These are phyloP conservation scores for Catharanthus roseus DNA, from an alignment of 257 asterid genomes.

Conservation along the genomic window DNA sequence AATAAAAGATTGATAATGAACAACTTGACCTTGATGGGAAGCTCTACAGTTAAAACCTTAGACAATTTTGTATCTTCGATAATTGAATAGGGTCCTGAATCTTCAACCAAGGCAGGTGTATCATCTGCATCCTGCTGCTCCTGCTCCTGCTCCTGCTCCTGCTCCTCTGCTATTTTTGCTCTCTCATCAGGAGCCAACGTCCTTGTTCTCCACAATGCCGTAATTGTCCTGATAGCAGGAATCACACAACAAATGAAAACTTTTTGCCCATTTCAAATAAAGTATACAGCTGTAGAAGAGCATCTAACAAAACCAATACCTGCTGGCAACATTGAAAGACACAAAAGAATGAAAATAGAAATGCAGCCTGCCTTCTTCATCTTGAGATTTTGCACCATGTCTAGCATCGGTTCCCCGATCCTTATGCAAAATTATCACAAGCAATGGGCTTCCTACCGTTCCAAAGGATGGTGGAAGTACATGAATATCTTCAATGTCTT, in stretches of 20 bases:
- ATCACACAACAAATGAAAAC: not conserved
- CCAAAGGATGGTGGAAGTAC: slow-evolving; percentile 71
- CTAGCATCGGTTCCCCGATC: slow-evolving; percentile 72
- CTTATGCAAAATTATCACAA: slow-evolving; percentile 63
- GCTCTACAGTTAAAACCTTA: slow-evolving; percentile 49
- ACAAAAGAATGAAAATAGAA: slow-evolving; percentile 82
- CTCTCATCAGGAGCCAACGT: slow-evolving; percentile 50
- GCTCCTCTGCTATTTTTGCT: slow-evolving; percentile 48
- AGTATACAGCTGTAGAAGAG: not conserved
- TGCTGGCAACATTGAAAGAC: slow-evolving; percentile 71
- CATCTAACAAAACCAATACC: slow-evolving; percentile 33
- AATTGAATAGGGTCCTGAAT: slow-evolving; percentile 37
- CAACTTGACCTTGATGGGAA: slow-evolving; percentile 59
- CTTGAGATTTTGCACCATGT: slow-evolving; percentile 75
- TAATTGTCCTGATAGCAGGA: slow-evolving; percentile 55
- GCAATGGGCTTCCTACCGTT: slow-evolving; percentile 77
- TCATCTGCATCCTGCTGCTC: slow-evolving; percentile 49
- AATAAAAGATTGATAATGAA: slow-evolving; percentile 1
- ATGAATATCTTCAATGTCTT: slow-evolving; percentile 84
- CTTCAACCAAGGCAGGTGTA: slow-evolving; percentile 43
- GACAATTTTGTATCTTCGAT: slow-evolving; percentile 58
- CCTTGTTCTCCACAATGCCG: slow-evolving; percentile 86
- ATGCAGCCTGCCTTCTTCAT: slow-evolving; percentile 77
- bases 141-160: too few species aligned
- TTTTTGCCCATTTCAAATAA: not conserved